Evolutionary conservation across 148 eudicot genomes (phyloP), one percentile per base, ranked within the genome.

Genomic region (Vaccinium vitisidaea): DNA sequence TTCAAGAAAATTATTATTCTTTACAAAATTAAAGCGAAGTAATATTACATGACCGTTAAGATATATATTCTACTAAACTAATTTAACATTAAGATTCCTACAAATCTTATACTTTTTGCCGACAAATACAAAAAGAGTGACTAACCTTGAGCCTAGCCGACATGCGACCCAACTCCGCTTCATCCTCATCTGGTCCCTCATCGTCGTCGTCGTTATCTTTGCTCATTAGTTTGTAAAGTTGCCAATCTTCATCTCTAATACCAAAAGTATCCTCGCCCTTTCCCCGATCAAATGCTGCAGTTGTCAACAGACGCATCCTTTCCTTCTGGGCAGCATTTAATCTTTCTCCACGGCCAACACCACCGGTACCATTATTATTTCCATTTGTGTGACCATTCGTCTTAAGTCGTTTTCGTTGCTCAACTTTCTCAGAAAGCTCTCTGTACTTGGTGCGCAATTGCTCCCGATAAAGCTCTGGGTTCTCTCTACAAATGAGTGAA

Each of bases 181-280:
- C 99, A 86, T 94, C 94, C 86, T 87, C 92, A 88, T 97, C 96
- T 21, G 94, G 94, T 83, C 90, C 92, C 71, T 95, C 98, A 53
- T 95, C 99, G 36, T 95, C 98, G 63, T 93, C 99, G 30, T 97
- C 99, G 79, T 97, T 91, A 83, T 95, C 99, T 92, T 82, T 92
- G 90, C 98, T 91, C 99, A 97, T 95, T 30, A 91, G 90, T 87
- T 95, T 97, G 88, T 97, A 97, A 53, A 97, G 98, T 85, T 97
- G 94, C 99, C 99, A 97, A 88, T 97, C 99, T 90, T 97, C 99
- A 87, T 97, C 98, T 87, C 82, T 95, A 56, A 90, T 89, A 83
- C 98, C 99, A 88, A 97, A 97, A 81, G 96, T 97, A 83, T 97
- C 99, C 90, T 97, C 99, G 50, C 98, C 99, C 87, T 97, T 97